These are phyloP conservation scores for Leccinellum luteum DNA, from an alignment of 768 basidiomycete species.

Conservation along the genomic window DNA sequence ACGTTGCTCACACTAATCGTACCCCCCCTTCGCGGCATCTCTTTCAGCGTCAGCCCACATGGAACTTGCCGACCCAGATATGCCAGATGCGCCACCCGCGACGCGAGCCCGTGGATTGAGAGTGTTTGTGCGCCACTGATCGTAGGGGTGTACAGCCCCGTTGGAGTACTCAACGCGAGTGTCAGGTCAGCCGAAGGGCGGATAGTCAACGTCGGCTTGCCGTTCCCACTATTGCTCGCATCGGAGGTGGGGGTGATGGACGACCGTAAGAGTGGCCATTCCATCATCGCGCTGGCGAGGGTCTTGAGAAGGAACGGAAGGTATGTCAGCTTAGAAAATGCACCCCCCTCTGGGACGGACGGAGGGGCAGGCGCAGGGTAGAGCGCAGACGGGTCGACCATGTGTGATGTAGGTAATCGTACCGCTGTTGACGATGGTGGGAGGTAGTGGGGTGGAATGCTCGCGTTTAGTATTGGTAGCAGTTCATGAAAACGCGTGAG, in stretches of 20 bases:
- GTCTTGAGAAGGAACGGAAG: constrained; percentile 84
- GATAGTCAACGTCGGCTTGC: constrained; percentile 67
- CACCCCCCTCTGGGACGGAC: constrained; percentile 47
- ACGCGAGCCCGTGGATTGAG: constrained; percentile 61
- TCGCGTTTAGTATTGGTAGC: constrained; percentile 60
- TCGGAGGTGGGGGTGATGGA: constrained; percentile 53
- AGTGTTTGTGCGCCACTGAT: constrained; percentile 51
- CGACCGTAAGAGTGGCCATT: constrained; percentile 82
- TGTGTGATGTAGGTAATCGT: constrained; percentile 16
- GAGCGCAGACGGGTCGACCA: constrained; percentile 40
- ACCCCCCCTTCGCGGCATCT: constrained; percentile 75
- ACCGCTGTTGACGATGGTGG: constrained; percentile 39
- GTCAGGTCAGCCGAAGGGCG: constrained; percentile 74
- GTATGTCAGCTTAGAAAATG: constrained; percentile 70
- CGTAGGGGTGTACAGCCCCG: constrained; percentile 82
- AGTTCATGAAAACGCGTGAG: constrained; percentile 65
- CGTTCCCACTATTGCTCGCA: not conserved
- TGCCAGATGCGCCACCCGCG: constrained; percentile 57
- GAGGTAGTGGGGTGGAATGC: constrained; percentile 62
- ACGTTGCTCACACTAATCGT: constrained; percentile 83
- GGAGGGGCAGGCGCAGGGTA: constrained; percentile 40
- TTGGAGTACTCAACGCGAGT: constrained; percentile 75
- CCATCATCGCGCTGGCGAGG: constrained; percentile 72
- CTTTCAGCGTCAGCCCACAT: constrained; percentile 56
- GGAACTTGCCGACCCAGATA: constrained; percentile 68